Conservation (phyloP, 164 flowering plant genomes). For the Santalum album region DNA sequence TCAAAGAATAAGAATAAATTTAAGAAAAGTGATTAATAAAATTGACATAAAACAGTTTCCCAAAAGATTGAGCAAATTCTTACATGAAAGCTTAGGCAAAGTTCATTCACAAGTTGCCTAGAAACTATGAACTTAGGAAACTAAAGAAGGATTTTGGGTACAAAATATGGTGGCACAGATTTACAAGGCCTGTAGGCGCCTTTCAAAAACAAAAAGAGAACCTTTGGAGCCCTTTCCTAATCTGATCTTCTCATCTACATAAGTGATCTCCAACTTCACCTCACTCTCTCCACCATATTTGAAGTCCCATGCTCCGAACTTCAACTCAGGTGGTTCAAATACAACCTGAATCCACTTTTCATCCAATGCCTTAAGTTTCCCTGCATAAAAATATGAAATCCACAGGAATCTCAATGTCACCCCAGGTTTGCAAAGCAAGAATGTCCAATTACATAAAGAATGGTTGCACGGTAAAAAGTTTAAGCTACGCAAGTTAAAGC, state of each 20-base stretch:
- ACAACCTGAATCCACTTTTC: slow-evolving; percentile 84
- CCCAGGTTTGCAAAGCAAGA: too few species aligned
- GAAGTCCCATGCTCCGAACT: slow-evolving; percentile 64
- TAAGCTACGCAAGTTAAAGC: neutral
- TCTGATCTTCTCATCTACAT: slow-evolving; percentile 79
- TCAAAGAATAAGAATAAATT: too few species aligned
- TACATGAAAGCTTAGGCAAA: too few species aligned
- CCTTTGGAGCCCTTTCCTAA: slow-evolving; percentile 85
- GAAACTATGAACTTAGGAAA: too few species aligned
- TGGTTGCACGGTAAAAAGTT: too few species aligned
- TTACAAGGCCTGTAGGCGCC: slow-evolving; percentile 23
- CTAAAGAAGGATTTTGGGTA: too few species aligned
- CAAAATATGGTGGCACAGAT: neutral
- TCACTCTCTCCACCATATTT: slow-evolving; percentile 79
- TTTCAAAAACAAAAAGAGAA: slow-evolving; percentile 74
- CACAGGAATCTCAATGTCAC: too few species aligned
- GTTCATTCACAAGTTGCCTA: too few species aligned
- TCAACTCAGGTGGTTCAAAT: slow-evolving; percentile 86
- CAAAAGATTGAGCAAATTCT: too few species aligned
- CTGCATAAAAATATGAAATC: slow-evolving; percentile 18
- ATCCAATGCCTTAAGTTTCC: slow-evolving; percentile 64
- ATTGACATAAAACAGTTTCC: too few species aligned
- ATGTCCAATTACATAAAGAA: too few species aligned
- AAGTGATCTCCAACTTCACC: slow-evolving; percentile 80
- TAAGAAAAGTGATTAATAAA: too few species aligned